Base-by-base conservation (phyloP, 164 flowering plant genomes). In the Macadamia integrifolia region DNA sequence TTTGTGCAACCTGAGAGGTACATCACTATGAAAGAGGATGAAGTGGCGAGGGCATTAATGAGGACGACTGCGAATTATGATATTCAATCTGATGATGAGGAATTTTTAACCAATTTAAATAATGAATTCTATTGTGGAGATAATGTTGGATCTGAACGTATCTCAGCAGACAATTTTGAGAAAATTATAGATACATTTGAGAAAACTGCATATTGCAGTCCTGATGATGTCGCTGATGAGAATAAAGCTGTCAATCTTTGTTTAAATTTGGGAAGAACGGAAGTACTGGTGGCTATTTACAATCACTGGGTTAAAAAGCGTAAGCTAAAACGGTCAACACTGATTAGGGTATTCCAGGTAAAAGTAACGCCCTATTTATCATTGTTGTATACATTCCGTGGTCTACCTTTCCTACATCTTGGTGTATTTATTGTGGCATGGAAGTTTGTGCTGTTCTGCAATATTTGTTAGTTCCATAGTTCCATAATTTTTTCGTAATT, bases 321-420 rank as follows among this genome's bases (percentile, higher is more conserved):
- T 69, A 87, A 84, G 79, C 88, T 76, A 72, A 88, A 79, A 69
- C 77, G 61, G 4, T 61, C 74, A 12, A 62, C 87, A 0, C 75
- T 94, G 66, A 76, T 90, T 64, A 80, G 80, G 71, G 80, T 87
- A 74, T 92, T 94, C 74, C 92, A 94, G 96, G 98, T 94, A 84
- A 79, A 59, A 10, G 9, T 4, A n/a, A 28, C 6, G 12, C 62
- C 31, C 53, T 62, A 13, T 44, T 67, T 50, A 40, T 12, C 17
- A 61, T 44, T 60, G 23, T 18, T 65, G 43, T 11, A 9, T 35
- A 17, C 18, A 49, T n/a, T 23, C 29, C 13, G 3, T 70, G 50
- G 50, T 3, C 12, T 56, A 9, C 56, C 28, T 58, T 1, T 66
- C 40, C 17, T 32, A 5, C 6, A 32, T 32, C 40, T 18, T 17